Conservation (phyloP, 805 yeast species). For the Starmerella potacharoeniae region DNA sequence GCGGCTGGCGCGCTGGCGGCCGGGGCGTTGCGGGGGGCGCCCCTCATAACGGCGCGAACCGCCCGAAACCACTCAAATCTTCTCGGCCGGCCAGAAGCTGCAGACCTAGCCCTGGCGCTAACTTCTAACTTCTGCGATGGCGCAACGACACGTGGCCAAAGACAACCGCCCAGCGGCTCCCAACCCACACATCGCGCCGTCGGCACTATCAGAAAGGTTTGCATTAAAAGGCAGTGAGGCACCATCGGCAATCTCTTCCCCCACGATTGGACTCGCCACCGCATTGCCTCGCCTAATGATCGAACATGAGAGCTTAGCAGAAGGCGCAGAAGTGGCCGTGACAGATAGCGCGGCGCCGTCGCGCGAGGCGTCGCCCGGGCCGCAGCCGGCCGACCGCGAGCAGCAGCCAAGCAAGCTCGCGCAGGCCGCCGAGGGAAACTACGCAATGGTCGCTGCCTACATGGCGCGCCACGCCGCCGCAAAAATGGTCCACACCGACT, state of each 20-base stretch:
- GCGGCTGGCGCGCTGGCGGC: too few relatives aligned
- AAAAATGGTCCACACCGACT: conserved; percentile 26
- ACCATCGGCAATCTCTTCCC: too few relatives aligned
- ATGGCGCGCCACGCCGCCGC: conserved; percentile 17
- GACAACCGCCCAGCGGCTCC: neutral
- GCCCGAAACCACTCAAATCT: neutral
- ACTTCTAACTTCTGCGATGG: neutral
- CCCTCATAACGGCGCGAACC: too few relatives aligned
- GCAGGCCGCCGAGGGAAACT: conserved; percentile 8
- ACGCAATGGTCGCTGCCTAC: conserved; percentile 17
- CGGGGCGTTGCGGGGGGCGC: too few relatives aligned
- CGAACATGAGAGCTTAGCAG: too few relatives aligned
- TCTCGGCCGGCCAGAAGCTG: neutral
- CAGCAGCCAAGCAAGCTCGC: conserved; percentile 9
- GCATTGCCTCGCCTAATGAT: too few relatives aligned
- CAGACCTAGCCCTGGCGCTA: neutral
- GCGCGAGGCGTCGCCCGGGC: neutral
- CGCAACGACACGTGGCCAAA: neutral
- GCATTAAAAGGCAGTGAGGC: neutral
- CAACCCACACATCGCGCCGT: neutral
- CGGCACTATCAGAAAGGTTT: neutral
- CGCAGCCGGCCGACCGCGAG: too few relatives aligned
- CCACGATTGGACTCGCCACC: too few relatives aligned
- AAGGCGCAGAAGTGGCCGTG: neutral
- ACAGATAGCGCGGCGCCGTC: too few relatives aligned